phyloP scores from a whole-genome alignment of 306 rosid genomes.

The Astragalus membranaceus region DNA sequence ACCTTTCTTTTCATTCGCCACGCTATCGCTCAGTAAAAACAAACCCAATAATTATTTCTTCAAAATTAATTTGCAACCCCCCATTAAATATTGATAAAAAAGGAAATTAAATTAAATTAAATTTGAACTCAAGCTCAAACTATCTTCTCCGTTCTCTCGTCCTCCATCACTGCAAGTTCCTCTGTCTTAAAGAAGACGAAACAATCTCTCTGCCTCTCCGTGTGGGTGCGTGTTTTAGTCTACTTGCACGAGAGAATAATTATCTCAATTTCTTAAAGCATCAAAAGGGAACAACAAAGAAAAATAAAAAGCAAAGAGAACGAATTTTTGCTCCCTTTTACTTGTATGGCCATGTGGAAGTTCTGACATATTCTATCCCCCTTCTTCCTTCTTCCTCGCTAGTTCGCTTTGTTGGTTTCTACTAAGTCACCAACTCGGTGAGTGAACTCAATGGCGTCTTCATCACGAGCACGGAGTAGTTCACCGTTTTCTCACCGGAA shows the following conservation, averaged over 20 bases:
- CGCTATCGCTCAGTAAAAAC: slow-evolving; percentile 34
- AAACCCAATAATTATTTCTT: neutral
- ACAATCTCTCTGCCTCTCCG: slow-evolving; percentile 28
- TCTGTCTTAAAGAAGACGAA: slow-evolving; percentile 80
- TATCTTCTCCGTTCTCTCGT: slow-evolving; percentile 11
- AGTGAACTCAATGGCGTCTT: slow-evolving; percentile 70
- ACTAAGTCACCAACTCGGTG: slow-evolving; percentile 55
- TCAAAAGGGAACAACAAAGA: slow-evolving; percentile 12
- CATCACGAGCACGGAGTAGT: slow-evolving; percentile 89
- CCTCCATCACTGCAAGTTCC: slow-evolving; percentile 48
- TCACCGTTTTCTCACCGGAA: slow-evolving; percentile 91
- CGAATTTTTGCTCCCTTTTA: slow-evolving; percentile 49
- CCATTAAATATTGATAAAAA: neutral
- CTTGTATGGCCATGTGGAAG: slow-evolving; percentile 26
- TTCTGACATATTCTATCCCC: slow-evolving; percentile 61
- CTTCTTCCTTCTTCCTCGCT: neutral
- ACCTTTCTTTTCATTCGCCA: slow-evolving; percentile 24
- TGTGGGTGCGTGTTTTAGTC: slow-evolving; percentile 8
- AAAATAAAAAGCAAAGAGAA: slow-evolving; percentile 16
- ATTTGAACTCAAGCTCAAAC: slow-evolving; percentile 23
- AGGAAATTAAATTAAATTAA: neutral
- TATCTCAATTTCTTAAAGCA: slow-evolving; percentile 19
- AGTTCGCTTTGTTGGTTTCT: neutral
- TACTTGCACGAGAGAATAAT: neutral
- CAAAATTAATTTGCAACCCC: neutral